phyloP scores from a whole-genome alignment of 2,329 filamentous ascomycete species.

The Lachnellula suecica region DNA sequence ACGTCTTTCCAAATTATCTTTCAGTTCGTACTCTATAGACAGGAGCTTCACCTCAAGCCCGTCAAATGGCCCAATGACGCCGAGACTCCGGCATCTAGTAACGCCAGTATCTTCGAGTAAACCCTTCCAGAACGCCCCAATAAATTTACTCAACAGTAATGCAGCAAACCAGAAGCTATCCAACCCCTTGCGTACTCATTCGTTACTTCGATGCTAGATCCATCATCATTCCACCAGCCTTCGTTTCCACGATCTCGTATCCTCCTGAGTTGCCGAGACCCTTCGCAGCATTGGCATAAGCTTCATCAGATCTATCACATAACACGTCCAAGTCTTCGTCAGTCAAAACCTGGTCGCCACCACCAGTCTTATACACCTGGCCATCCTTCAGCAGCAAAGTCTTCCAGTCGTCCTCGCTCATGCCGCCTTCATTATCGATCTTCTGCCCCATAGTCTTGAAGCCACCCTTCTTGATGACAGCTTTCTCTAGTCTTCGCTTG shows the following conservation, averaged over 20 bases:
- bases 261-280: conserved; percentile 71
- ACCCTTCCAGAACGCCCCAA: neutral
- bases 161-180: neutral
- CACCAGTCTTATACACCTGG: conserved; percentile 58
- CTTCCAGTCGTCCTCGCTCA: conserved; percentile 61
- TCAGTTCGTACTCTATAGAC: no score
- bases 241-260: conserved; percentile 83
- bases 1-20: no score
- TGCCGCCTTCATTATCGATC: conserved; percentile 46
- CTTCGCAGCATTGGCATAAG: conserved; percentile 71
- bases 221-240: conserved; percentile 40
- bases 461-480: conserved; percentile 92
- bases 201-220: conserved; percentile 9
- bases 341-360: conserved; percentile 63
- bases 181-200: neutral
- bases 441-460: conserved; percentile 71
- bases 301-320: conserved; percentile 67
- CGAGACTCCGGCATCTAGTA: no score
- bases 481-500: conserved; percentile 87
- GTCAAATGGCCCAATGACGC: no score
- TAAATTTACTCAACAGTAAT: neutral
- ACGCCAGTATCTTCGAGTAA: no score
- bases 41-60: no score
- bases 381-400: conserved; percentile 72
- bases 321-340: conserved; percentile 75